phyloP scores from a whole-genome alignment of 148 eudicot species.

The Arctostaphylos glauca region DNA sequence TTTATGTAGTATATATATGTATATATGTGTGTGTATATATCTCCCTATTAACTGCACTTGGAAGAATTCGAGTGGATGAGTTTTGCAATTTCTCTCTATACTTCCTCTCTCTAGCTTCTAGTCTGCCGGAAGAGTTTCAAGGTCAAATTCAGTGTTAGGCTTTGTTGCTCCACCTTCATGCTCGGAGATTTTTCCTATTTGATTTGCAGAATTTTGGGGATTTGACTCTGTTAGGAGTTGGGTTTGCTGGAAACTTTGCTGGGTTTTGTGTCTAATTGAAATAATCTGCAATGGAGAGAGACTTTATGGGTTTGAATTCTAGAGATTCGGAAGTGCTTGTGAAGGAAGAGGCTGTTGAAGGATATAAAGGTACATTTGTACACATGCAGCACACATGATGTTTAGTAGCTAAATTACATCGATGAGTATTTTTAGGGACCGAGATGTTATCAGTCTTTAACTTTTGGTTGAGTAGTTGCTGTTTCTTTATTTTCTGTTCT shows the following conservation, averaged over 20 bases:
- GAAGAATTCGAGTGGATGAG: constrained; percentile 17
- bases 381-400: background rate
- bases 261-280: background rate
- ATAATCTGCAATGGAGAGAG: constrained; percentile 37
- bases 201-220: background rate
- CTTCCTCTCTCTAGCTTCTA: constrained; percentile 15
- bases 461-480: background rate
- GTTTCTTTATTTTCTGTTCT: background rate
- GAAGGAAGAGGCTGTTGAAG: constrained; percentile 32
- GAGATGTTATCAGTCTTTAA: background rate
- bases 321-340: constrained; percentile 23
- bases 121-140: background rate
- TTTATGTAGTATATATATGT: background rate
- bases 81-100: background rate
- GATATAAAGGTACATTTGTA: constrained; percentile 17
- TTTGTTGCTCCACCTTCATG: background rate
- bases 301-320: constrained; percentile 36
- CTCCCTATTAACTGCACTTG: constrained; percentile 9
- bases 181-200: background rate
- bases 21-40: background rate
- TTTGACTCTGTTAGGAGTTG: background rate
- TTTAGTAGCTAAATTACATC: background rate
- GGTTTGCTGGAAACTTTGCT: background rate
- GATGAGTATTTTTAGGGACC: background rate
- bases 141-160: constrained; percentile 6